phyloP scores from a whole-genome alignment of 495 filamentous ascomycete species.

The Trichoderma orchidacearum region DNA sequence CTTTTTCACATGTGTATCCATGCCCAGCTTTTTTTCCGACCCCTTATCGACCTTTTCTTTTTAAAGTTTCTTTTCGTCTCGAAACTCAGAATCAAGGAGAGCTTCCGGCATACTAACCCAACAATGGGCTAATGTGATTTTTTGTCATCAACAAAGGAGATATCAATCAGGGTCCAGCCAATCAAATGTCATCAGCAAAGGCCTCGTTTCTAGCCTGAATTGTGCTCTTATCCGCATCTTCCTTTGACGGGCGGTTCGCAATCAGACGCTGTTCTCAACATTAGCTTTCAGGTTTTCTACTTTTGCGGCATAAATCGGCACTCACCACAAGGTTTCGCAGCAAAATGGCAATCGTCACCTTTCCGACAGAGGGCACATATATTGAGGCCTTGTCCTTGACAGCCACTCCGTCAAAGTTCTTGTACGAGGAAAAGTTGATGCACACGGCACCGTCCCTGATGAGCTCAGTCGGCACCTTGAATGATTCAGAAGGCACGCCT shows the following conservation, averaged over 20 bases:
- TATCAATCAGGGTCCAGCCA: not conserved
- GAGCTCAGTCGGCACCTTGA: slow-evolving; percentile 74
- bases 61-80: no score
- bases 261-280: slow-evolving; percentile 3
- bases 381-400: slow-evolving; percentile 93
- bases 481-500: slow-evolving; percentile 75
- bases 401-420: slow-evolving; percentile 73
- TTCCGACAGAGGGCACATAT: slow-evolving; percentile 91
- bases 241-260: slow-evolving; percentile 5
- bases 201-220: slow-evolving; percentile 4
- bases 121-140: no score
- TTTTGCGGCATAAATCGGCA: slow-evolving; percentile 3
- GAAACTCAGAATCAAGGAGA: no score
- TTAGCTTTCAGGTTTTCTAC: not conserved
- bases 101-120: no score
- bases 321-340: slow-evolving; percentile 77
- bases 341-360: slow-evolving; percentile 89
- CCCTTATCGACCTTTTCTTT: no score
- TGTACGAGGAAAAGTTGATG: slow-evolving; percentile 93
- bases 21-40: no score
- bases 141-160: no score
- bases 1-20: no score
- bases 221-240: not conserved
- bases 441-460: slow-evolving; percentile 84
- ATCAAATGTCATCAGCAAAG: slow-evolving; percentile 1